phyloP scores from a whole-genome alignment of 2,329 filamentous ascomycete genomes.

The Fusarium lateritium region DNA sequence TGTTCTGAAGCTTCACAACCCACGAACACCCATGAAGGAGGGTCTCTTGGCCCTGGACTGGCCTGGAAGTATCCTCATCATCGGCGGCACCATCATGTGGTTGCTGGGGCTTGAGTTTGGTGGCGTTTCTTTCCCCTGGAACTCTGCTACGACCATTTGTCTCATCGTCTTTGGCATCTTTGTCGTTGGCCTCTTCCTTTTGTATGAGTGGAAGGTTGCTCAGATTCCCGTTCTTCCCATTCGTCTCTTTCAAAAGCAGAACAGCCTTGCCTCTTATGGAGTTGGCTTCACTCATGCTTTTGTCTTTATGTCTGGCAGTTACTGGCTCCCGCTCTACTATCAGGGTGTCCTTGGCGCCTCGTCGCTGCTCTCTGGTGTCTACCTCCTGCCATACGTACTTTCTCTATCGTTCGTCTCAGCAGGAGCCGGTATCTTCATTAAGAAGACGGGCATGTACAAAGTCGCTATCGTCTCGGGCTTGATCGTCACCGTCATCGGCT shows the following conservation, averaged over 20 bases:
- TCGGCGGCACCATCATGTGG: constrained; percentile 87
- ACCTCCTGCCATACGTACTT: constrained; percentile 79
- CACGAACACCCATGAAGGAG: constrained; percentile 72
- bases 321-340: constrained; percentile 90
- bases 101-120: constrained; percentile 90
- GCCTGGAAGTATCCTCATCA: constrained; percentile 70
- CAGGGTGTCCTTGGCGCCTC: constrained; percentile 79
- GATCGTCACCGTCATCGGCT: constrained; percentile 73
- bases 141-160: constrained; percentile 80
- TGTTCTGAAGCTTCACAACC: constrained; percentile 78
- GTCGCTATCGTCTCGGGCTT: constrained; percentile 72
- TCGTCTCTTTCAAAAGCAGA: constrained; percentile 75
- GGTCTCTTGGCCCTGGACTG: constrained; percentile 76
- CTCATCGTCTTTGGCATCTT: constrained; percentile 81
- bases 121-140: constrained; percentile 82
- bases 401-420: constrained; percentile 76
- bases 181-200: constrained; percentile 74
- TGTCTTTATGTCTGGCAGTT: constrained; percentile 82
- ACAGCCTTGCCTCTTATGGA: constrained; percentile 75
- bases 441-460: constrained; percentile 77
- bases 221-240: constrained; percentile 85
- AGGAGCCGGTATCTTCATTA: constrained; percentile 68
- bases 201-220: constrained; percentile 81
- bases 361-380: constrained; percentile 81
- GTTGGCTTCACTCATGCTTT: constrained; percentile 81